Conservation (phyloP, 768 basidiomycete species). For the Solioccasus polychromus region DNA sequence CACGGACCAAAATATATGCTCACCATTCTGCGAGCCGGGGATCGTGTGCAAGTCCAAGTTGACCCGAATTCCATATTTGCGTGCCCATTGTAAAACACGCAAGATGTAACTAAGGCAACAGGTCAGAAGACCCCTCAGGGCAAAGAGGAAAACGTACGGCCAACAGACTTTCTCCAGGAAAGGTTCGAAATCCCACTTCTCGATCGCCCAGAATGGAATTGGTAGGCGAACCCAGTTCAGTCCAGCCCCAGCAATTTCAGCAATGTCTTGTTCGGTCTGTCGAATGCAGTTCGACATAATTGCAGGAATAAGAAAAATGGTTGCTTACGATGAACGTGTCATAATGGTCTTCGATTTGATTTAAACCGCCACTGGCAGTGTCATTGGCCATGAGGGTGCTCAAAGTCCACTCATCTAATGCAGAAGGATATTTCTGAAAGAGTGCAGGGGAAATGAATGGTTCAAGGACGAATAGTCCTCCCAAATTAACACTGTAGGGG, state of each 20-base stretch:
- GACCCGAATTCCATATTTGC: slow-evolving; percentile 88
- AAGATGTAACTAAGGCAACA: slow-evolving; percentile 58
- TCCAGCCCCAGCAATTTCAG: slow-evolving; percentile 84
- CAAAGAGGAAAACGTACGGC: slow-evolving; percentile 44
- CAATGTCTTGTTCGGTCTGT: slow-evolving; percentile 88
- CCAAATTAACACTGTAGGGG: slow-evolving; percentile 57
- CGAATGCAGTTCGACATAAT: neutral
- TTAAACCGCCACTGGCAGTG: slow-evolving; percentile 57
- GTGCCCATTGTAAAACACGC: slow-evolving; percentile 72
- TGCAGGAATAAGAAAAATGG: neutral
- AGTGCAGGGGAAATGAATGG: slow-evolving; percentile 71
- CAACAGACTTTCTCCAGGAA: slow-evolving; percentile 73
- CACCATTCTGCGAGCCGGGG: slow-evolving; percentile 79
- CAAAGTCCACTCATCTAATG: slow-evolving; percentile 68
- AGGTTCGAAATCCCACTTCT: slow-evolving; percentile 71
- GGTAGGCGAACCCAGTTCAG: slow-evolving; percentile 83
- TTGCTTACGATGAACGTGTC: slow-evolving; percentile 72
- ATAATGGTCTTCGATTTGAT: slow-evolving; percentile 74
- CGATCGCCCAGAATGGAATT: slow-evolving; percentile 84
- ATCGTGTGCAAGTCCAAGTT: slow-evolving; percentile 76
- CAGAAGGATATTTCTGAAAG: slow-evolving; percentile 55
- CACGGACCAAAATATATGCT: neutral
- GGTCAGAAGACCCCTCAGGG: slow-evolving; percentile 3
- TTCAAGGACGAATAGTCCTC: slow-evolving; percentile 75
- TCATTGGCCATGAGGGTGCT: slow-evolving; percentile 64